Percentiles rank a stretch among this genome's conserved stretches.
These are phyloP conservation scores for Venustampulla echinocandica DNA, from an alignment of 495 filamentous ascomycete genomes.

Conservation along the genomic window DNA sequence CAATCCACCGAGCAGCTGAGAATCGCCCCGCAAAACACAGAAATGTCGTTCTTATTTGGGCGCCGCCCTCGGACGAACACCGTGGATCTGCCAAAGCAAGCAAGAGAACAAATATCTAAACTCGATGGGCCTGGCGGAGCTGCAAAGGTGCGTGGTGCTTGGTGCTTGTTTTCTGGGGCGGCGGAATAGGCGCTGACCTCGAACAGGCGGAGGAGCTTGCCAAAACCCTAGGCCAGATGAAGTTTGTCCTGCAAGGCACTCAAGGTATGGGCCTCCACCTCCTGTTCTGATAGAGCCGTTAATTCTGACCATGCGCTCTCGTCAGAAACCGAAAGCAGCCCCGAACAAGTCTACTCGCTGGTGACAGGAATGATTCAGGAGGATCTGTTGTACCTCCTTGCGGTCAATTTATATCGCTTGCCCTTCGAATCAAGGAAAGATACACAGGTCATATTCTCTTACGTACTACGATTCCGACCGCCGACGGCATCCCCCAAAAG, in stretches of 20 bases:
- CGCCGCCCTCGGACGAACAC: constrained; percentile 51
- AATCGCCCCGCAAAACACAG: no score
- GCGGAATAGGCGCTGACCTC: constrained; percentile 13
- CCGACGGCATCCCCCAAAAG: constrained; percentile 45
- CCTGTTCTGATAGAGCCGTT: constrained; percentile 5
- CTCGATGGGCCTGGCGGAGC: constrained; percentile 42
- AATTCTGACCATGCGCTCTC: background rate
- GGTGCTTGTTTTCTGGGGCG: background rate
- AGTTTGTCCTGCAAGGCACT: constrained; percentile 74
- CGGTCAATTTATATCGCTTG: constrained; percentile 66
- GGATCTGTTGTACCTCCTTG: constrained; percentile 77
- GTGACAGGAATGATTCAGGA: constrained; percentile 75
- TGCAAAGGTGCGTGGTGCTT: constrained; percentile 37
- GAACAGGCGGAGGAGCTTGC: constrained; percentile 60
- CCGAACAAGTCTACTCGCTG: constrained; percentile 75
- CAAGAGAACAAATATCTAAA: constrained; percentile 44
- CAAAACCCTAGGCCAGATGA: constrained; percentile 72
- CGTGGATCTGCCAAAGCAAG: constrained; percentile 42
- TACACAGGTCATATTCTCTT: constrained; percentile 81
- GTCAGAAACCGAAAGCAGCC: constrained; percentile 72
- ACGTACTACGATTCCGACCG: constrained; percentile 73
- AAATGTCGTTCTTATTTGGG: constrained; percentile 75
- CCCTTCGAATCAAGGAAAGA: constrained; percentile 94
- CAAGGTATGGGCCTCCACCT: constrained; percentile 15
- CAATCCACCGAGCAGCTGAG: no score